These are phyloP conservation scores for Viola odorata DNA, from an alignment of 345 rosid genomes.

Conservation along the genomic window DNA sequence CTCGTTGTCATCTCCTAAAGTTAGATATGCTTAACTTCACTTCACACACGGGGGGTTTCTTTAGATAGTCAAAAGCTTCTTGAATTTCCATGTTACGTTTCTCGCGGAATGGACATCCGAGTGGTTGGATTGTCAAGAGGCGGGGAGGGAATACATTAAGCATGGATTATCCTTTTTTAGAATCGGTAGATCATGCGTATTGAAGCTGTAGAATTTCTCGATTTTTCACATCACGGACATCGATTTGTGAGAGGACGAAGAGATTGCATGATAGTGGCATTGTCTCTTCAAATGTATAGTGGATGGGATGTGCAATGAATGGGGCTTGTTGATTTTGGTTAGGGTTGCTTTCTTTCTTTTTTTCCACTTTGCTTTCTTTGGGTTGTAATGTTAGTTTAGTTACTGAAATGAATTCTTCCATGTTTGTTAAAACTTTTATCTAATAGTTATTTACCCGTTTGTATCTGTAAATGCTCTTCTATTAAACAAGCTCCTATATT, in stretches of 20 bases:
- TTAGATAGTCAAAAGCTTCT: slow-evolving; percentile 14
- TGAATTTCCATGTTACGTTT: slow-evolving; percentile 6
- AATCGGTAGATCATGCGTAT: too few species aligned
- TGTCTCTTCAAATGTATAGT: slow-evolving; percentile 24
- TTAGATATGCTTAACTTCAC: too few species aligned
- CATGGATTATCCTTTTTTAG: background rate
- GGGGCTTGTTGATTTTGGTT: background rate
- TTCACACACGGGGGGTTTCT: slow-evolving; percentile 6
- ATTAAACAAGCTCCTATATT: too few species aligned
- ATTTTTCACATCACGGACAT: too few species aligned
- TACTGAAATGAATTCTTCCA: background rate
- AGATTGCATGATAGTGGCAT: slow-evolving; percentile 13
- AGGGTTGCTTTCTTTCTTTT: background rate
- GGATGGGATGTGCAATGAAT: slow-evolving; percentile 20
- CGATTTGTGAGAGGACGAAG: slow-evolving; percentile 1
- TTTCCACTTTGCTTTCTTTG: background rate
- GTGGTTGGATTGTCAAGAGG: slow-evolving; percentile 4
- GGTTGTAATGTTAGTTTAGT: background rate
- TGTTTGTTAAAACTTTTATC: too few species aligned
- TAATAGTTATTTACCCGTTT: too few species aligned
- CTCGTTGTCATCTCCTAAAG: too few species aligned
- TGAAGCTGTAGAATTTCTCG: too few species aligned
- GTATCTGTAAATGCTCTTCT: too few species aligned
- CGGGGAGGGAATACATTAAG: background rate
- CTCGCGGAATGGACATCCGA: background rate